phyloP scores from a whole-genome alignment of 2,329 filamentous ascomycete genomes.

The Aspergillus novoparasiticus region DNA sequence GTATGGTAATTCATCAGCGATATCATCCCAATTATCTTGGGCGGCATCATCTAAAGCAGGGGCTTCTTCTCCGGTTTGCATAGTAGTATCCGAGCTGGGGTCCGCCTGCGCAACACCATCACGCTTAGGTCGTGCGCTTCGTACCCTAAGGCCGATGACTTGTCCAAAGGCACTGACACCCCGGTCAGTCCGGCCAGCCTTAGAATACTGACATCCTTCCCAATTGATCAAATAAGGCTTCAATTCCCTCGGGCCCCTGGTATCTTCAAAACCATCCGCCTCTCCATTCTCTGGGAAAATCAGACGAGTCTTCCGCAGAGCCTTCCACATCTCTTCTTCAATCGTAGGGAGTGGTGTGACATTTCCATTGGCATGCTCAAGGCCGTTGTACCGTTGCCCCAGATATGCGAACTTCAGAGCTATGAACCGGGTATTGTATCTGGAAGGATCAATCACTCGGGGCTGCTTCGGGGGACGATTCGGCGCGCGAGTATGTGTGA shows the following conservation, averaged over 20 bases:
- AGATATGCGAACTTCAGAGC: constrained; percentile 94
- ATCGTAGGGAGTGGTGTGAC: constrained; percentile 73
- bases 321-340: constrained; percentile 93
- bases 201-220: constrained; percentile 85
- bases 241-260: constrained; percentile 43
- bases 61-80: constrained; percentile 18
- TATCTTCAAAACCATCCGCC: constrained; percentile 37
- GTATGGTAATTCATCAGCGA: constrained; percentile 83
- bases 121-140: constrained; percentile 71
- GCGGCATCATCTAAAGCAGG: constrained; percentile 31
- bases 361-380: constrained; percentile 79
- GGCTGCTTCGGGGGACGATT: constrained; percentile 44
- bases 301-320: constrained; percentile 76
- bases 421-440: constrained; percentile 80
- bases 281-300: constrained; percentile 69
- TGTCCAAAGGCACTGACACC: constrained; percentile 97
- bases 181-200: constrained; percentile 89
- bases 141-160: constrained; percentile 79
- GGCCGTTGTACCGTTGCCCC: constrained; percentile 88
- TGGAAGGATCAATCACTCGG: constrained; percentile 71
- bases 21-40: constrained; percentile 60
- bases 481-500: constrained; percentile 25
- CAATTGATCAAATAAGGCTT: constrained; percentile 64
- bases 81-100: constrained; percentile 16
- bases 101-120: constrained; percentile 7